These are phyloP conservation scores for Carallia pectinifolia DNA, from an alignment of 345 rosid species.

Conservation along the genomic window DNA sequence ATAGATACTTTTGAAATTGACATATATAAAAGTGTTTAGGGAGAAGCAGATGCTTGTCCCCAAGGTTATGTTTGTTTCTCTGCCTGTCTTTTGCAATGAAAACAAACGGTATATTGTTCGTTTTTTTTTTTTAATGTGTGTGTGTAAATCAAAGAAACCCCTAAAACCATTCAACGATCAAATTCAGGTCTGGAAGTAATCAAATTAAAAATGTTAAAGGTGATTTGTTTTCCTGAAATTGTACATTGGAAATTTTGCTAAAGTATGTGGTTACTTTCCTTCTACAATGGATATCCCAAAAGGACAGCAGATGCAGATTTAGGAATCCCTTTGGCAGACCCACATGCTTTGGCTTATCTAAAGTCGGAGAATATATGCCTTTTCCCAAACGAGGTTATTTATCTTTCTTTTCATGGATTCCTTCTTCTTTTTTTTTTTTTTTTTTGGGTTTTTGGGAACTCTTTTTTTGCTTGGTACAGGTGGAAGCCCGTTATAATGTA, in stretches of 20 bases:
- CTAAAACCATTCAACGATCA: neutral
- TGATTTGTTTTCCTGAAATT: neutral
- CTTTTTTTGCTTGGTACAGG: neutral
- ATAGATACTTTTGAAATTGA: conserved; percentile 13
- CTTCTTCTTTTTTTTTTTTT: neutral
- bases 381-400: conserved; percentile 12
- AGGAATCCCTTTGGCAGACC: conserved; percentile 42
- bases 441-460: neutral
- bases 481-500: neutral
- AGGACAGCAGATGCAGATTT: conserved; percentile 35
- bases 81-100: conserved; percentile 40
- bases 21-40: conserved; percentile 18
- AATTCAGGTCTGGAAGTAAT: neutral
- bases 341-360: conserved; percentile 50
- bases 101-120: conserved; percentile 1
- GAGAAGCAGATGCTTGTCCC: conserved; percentile 54
- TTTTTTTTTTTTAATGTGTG: neutral
- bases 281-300: conserved; percentile 18
- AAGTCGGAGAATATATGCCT: conserved; percentile 38
- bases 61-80: conserved; percentile 50
- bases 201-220: neutral
- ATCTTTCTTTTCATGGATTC: neutral
- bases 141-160: conserved; percentile 26
- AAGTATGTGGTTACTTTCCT: neutral
- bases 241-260: too few relatives aligned